Evolutionary conservation across 805 yeast genomes (phyloP), one percentile per base, ranked within the genome.

Genomic region (Yarrowia phangngaensis): DNA sequence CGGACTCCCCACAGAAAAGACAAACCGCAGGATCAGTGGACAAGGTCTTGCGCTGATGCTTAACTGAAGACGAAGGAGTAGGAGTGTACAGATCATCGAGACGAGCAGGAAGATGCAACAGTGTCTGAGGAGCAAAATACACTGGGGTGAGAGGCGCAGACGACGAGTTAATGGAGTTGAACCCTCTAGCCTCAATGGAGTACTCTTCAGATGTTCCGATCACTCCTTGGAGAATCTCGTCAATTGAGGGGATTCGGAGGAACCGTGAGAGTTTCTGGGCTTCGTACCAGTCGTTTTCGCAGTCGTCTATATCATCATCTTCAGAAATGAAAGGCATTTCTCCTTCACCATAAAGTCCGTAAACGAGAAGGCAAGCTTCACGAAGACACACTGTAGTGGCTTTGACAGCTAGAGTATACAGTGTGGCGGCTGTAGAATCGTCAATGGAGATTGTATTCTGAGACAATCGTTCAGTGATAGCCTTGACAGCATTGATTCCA

Each of bases 21-120:
- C 98, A 90, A 8, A 90, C 69, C 0, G 95, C 95, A 0, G 95
- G 92, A 55, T 89, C 95, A 3, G 65, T 53, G 0, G 73, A 69
- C 13, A 56, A 47, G 26, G 16, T 23, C 24, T 45, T 32, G 33
- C 34, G 28, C 28, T 29, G 48, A 19, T 29, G 28, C 19, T 20
- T 31, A 7, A 47, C 33, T 1, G 45, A 36, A n/a, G 31, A 31
- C 8, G 36, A 15, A 15, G 40, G 29, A 13, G 52, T 35, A 13
- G 49, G 29, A 3, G 85, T 80, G 65, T 83, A 85, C 54, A 87
- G 79, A 28, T 68, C 70, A 59, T 83, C 89, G 52, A 86, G 64
- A 43, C 83, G 71, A 2, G 67, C 62, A 0, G 96, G 96, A 13
- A 88, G 69, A 23, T 73, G 69, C 16, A 83, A 70, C 1, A 45